Percentiles rank a stretch among this genome's conserved stretches.
phyloP scores from a whole-genome alignment of 2,329 filamentous ascomycete species.

The Huntiella abstrusa region DNA sequence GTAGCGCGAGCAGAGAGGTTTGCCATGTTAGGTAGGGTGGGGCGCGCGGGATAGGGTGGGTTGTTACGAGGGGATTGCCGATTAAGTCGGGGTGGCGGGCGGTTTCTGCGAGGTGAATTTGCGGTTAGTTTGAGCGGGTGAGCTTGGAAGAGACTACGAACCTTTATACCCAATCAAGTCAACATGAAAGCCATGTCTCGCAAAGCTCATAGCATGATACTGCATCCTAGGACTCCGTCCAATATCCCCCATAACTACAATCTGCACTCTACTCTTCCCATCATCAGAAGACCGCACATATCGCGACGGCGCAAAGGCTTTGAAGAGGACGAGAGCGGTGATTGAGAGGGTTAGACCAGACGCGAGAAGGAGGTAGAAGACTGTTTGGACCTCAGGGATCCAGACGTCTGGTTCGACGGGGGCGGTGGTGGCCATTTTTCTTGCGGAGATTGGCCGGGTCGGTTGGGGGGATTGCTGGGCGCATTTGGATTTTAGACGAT shows the following conservation, averaged over 20 bases:
- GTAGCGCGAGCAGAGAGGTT: slow-evolving; percentile 9
- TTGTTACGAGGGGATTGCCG: slow-evolving; percentile 46
- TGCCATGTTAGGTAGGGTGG: slow-evolving; percentile 44
- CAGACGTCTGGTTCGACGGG: slow-evolving; percentile 2
- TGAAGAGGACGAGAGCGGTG: slow-evolving; percentile 11
- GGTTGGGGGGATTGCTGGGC: too few relatives aligned
- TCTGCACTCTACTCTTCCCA: slow-evolving; percentile 39
- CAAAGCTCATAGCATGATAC: slow-evolving; percentile 87
- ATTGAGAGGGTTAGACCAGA: slow-evolving; percentile 4
- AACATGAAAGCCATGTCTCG: slow-evolving; percentile 60
- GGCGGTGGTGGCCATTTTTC: background rate
- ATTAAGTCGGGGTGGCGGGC: slow-evolving; percentile 61
- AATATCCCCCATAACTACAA: slow-evolving; percentile 87
- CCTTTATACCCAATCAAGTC: slow-evolving; percentile 78
- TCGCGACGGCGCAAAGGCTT: slow-evolving; percentile 18
- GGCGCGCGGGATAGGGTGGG: slow-evolving; percentile 50
- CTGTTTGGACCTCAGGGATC: slow-evolving; percentile 9
- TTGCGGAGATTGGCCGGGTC: background rate
- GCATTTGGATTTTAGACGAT: background rate
- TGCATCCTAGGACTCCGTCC: slow-evolving; percentile 95
- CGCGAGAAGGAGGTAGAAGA: slow-evolving; percentile 8
- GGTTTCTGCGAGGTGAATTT: slow-evolving; percentile 39
- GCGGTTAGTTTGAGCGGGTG: background rate
- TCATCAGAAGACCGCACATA: slow-evolving; percentile 20
- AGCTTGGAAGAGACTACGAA: slow-evolving; percentile 19